A percentile compares a stretch with the other conserved stretches of the same genome.
phyloP scores from a whole-genome alignment of 2,329 filamentous ascomycete genomes.

The Lomentospora prolificans region DNA sequence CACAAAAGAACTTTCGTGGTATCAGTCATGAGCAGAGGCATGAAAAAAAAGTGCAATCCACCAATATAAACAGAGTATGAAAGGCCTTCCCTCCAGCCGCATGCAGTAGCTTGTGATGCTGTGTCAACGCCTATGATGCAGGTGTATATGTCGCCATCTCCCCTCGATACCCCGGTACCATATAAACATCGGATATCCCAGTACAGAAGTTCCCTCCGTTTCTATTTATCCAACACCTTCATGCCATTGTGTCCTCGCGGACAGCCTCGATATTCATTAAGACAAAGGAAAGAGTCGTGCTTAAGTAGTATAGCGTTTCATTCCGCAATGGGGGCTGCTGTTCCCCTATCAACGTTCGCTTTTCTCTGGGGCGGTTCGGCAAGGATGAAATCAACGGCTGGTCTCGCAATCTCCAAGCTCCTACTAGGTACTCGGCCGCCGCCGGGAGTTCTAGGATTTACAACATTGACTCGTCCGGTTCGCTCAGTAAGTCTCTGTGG shows the following conservation, averaged over 20 bases:
- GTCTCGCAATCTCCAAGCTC: conserved; percentile 45
- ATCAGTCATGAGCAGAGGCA: too few species aligned
- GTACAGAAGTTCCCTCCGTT: neutral
- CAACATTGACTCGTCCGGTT: conserved; percentile 46
- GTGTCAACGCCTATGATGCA: neutral
- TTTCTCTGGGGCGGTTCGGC: conserved; percentile 9
- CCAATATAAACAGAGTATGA: too few species aligned
- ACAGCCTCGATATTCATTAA: neutral
- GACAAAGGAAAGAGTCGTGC: too few species aligned
- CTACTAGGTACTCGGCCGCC: conserved; percentile 42
- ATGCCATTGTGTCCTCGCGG: neutral
- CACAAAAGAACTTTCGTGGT: too few species aligned
- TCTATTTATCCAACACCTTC: neutral
- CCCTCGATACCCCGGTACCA: neutral
- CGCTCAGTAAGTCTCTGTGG: conserved; percentile 38
- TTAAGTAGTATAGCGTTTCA: neutral
- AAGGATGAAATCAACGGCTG: conserved; percentile 24
- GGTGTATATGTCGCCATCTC: neutral
- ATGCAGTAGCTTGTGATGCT: too few species aligned
- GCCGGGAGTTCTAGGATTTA: conserved; percentile 45
- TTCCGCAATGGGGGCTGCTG: neutral
- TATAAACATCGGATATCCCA: neutral
- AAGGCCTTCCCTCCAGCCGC: too few species aligned
- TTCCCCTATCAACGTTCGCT: neutral
- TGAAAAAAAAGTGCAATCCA: too few species aligned